A percentile compares a stretch with the other conserved stretches of the same genome.
Evolutionary conservation across 179 eudicot genomes (phyloP).

Genomic region (Beta corolliflora): DNA sequence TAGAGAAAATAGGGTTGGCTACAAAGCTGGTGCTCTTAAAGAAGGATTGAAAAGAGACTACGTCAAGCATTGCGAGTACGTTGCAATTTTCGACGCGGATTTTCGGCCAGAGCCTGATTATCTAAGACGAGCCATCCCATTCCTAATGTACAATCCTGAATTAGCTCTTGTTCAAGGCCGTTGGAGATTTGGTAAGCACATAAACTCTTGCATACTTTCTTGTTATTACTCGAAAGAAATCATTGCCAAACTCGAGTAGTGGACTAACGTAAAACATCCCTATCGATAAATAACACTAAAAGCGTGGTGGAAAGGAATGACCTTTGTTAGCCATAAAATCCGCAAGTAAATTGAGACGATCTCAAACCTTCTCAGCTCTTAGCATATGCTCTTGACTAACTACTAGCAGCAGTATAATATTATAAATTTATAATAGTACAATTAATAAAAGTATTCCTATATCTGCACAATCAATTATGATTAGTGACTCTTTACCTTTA

Average conservation of each 20-base stretch:
- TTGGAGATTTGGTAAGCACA: slow-evolving; percentile 65
- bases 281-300: too few species aligned
- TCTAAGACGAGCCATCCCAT: slow-evolving; percentile 67
- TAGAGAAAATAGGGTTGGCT: slow-evolving; percentile 72
- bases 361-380: too few species aligned
- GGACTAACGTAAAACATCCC: too few species aligned
- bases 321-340: too few species aligned
- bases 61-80: slow-evolving; percentile 69
- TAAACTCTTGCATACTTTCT: not conserved
- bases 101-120: slow-evolving; percentile 78
- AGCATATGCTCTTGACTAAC: not conserved
- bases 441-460: not conserved
- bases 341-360: too few species aligned
- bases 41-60: slow-evolving; percentile 74
- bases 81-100: slow-evolving; percentile 78
- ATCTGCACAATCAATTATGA: not conserved
- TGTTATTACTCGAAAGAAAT: too few species aligned
- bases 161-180: slow-evolving; percentile 86
- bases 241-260: too few species aligned
- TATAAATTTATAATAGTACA: not conserved
- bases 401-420: not conserved
- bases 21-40: slow-evolving; percentile 86
- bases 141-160: slow-evolving; percentile 55
- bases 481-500: not conserved
- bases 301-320: too few species aligned